Evolutionary conservation across 177 flowering plant genomes (phyloP).

Genomic region (Vitis hybrid): DNA sequence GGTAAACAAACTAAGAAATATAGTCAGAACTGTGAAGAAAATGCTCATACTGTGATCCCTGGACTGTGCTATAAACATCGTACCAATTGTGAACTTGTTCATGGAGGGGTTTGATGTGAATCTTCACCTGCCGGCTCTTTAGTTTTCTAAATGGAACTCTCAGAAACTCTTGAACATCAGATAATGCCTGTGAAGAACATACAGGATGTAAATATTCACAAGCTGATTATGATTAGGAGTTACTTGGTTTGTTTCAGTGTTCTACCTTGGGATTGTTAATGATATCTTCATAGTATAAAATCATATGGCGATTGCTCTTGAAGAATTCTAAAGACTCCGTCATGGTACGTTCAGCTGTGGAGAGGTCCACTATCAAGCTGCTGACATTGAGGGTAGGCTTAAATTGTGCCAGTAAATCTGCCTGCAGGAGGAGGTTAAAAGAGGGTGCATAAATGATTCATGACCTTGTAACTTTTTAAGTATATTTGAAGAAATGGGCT

Average conservation of each 20-base stretch:
- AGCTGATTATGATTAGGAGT: background rate
- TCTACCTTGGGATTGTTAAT: constrained; percentile 38
- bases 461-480: background rate
- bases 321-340: constrained; percentile 37
- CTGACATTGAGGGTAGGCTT: constrained; percentile 34
- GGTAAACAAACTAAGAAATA: background rate
- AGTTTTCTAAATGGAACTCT: constrained; percentile 25
- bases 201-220: background rate
- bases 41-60: constrained; percentile 27
- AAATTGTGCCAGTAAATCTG: constrained; percentile 42
- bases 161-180: constrained; percentile 27
- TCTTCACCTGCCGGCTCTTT: constrained; percentile 33
- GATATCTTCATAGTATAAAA: constrained; percentile 47
- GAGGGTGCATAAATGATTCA: background rate
- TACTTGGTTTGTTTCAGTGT: background rate
- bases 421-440: constrained; percentile 27
- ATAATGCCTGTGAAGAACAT: constrained; percentile 20
- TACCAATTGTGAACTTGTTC: constrained; percentile 33
- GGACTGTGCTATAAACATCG: constrained; percentile 24
- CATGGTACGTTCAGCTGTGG: constrained; percentile 25
- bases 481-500: too few species aligned
- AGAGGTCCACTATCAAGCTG: constrained; percentile 29
- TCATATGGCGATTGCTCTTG: constrained; percentile 43
- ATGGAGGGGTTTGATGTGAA: constrained; percentile 26
- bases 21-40: constrained; percentile 17